Evolutionary conservation across 140 eudicot species (phyloP).

Genomic region (Ambrosia hybrid): DNA sequence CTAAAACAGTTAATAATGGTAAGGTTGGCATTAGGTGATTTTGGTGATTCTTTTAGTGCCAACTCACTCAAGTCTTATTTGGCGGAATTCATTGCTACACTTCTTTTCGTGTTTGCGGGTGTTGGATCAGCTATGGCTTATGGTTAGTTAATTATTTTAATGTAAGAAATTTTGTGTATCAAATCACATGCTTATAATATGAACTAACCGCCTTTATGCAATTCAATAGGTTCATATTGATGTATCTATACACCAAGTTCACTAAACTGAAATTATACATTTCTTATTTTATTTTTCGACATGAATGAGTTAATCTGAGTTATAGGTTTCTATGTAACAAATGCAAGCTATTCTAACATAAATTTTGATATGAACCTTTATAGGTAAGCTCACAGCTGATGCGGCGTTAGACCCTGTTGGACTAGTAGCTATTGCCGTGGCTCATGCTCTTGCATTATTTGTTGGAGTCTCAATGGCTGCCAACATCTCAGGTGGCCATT

Average conservation of each 20-base stretch:
- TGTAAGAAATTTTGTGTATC: too few relatives aligned
- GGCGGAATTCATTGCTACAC: conserved; percentile 78
- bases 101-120: conserved; percentile 73
- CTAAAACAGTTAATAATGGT: conserved; percentile 44
- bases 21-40: conserved; percentile 63
- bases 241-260: too few relatives aligned
- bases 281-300: too few relatives aligned
- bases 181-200: too few relatives aligned
- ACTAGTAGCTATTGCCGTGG: conserved; percentile 57
- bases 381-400: conserved; percentile 51
- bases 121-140: conserved; percentile 70
- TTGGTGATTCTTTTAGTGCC: conserved; percentile 66
- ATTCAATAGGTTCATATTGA: too few relatives aligned
- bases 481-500: conserved; percentile 67
- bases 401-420: conserved; percentile 61
- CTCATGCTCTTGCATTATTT: conserved; percentile 65
- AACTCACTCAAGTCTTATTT: conserved; percentile 51
- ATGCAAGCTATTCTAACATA: too few relatives aligned
- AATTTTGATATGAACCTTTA: neutral
- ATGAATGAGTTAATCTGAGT: too few relatives aligned
- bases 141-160: conserved; percentile 33
- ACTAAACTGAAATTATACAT: too few relatives aligned
- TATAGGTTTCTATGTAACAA: too few relatives aligned
- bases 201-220: too few relatives aligned
- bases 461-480: conserved; percentile 70